Conservation (phyloP, 1,139 yeast genomes). For the Saccharomyces hybrid region DNA sequence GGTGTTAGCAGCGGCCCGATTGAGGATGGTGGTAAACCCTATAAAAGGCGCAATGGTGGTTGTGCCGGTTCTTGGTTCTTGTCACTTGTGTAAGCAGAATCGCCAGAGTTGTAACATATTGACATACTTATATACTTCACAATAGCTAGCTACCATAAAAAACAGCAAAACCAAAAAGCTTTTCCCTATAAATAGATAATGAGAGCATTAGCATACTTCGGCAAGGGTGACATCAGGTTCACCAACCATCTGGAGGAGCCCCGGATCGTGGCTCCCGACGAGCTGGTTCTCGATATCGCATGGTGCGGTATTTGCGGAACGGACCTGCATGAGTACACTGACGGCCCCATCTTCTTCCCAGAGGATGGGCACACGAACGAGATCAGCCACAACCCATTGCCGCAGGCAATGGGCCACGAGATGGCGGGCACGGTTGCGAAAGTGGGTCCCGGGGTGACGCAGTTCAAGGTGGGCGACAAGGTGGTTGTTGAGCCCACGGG, state of each 20-base stretch:
- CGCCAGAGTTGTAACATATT: too few relatives aligned
- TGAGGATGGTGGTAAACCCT: too few relatives aligned
- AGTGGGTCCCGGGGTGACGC: constrained; percentile 33
- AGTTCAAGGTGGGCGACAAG: constrained; percentile 36
- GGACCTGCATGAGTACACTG: constrained; percentile 48
- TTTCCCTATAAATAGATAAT: constrained; percentile 15
- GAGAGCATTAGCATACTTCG: constrained; percentile 52
- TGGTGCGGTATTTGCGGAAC: constrained; percentile 57
- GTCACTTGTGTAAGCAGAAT: too few relatives aligned
- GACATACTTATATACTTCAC: background rate
- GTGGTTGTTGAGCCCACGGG: constrained; percentile 52
- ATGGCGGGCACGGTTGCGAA: constrained; percentile 38
- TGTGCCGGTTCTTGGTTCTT: too few relatives aligned
- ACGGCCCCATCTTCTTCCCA: constrained; percentile 47
- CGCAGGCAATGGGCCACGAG: constrained; percentile 59
- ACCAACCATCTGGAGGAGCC: constrained; percentile 42
- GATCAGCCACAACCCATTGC: constrained; percentile 33
- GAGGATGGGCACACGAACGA: constrained; percentile 28
- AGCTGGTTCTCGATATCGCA: constrained; percentile 44
- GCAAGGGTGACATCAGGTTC: constrained; percentile 42
- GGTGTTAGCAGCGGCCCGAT: too few relatives aligned
- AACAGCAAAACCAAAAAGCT: constrained; percentile 3
- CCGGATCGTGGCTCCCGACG: constrained; percentile 37
- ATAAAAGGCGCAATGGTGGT: too few relatives aligned
- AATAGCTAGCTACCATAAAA: background rate